Conservation (phyloP, 345 rosid species). For the Eutrema yunnanense region DNA sequence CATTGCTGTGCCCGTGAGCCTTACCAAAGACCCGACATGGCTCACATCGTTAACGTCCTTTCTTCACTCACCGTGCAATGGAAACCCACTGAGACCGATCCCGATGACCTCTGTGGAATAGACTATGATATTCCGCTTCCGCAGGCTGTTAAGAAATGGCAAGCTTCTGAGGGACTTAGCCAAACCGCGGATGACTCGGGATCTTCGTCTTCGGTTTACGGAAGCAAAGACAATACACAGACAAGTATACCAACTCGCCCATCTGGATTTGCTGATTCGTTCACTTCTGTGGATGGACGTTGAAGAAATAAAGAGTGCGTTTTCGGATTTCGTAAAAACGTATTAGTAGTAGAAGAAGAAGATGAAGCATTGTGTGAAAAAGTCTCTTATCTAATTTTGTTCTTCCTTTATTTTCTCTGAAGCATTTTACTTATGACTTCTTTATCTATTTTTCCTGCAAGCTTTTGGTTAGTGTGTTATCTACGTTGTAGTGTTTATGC, state of each 20-base stretch:
- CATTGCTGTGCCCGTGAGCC: slow-evolving; percentile 78
- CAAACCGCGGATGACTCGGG: slow-evolving; percentile 43
- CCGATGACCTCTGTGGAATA: slow-evolving; percentile 57
- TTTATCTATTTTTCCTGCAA: neutral
- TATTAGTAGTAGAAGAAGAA: slow-evolving; percentile 14
- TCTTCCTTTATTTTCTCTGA: neutral
- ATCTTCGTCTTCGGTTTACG: slow-evolving; percentile 30
- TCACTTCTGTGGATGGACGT: slow-evolving; percentile 78
- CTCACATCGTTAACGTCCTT: slow-evolving; percentile 64
- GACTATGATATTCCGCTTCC: slow-evolving; percentile 71
- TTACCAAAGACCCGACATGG: slow-evolving; percentile 85
- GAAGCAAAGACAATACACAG: slow-evolving; percentile 64
- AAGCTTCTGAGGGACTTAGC: slow-evolving; percentile 55
- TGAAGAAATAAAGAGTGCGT: slow-evolving; percentile 21
- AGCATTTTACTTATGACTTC: neutral
- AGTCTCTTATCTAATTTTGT: neutral
- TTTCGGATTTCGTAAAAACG: neutral
- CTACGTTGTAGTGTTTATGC: slow-evolving; percentile 16
- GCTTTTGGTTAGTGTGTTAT: slow-evolving; percentile 20
- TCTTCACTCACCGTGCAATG: slow-evolving; percentile 68
- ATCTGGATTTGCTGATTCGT: slow-evolving; percentile 84
- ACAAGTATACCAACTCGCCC: slow-evolving; percentile 81
- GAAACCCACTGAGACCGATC: slow-evolving; percentile 59
- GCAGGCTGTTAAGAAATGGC: slow-evolving; percentile 69
- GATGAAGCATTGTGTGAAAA: slow-evolving; percentile 18